Evolutionary conservation across 2,329 filamentous ascomycete genomes (phyloP).

Genomic region (Aaosphaeria pasadenensis): DNA sequence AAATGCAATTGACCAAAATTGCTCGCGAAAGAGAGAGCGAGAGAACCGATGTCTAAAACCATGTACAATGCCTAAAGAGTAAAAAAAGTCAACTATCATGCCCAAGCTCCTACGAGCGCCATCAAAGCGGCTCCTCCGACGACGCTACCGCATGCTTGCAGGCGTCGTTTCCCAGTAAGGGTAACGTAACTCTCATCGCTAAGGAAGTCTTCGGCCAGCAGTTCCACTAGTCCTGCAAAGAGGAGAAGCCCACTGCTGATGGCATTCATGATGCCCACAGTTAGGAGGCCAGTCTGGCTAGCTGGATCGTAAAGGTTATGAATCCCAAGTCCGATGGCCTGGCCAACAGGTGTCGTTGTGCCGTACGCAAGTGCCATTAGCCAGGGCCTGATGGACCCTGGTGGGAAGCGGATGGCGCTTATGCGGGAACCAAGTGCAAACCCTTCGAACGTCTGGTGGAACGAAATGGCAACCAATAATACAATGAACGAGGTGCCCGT

Average conservation of each 20-base stretch:
- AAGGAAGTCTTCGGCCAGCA: constrained; percentile 53
- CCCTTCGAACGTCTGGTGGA: constrained; percentile 70
- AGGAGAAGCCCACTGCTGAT: constrained; percentile 47
- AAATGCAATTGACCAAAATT: too few relatives aligned
- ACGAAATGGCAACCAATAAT: constrained; percentile 66
- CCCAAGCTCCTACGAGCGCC: constrained; percentile 67
- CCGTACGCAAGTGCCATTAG: constrained; percentile 63
- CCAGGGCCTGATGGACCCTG: constrained; percentile 71
- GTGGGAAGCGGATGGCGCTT: constrained; percentile 66
- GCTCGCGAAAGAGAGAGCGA: too few relatives aligned
- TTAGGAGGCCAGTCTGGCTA: constrained; percentile 47
- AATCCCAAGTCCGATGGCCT: constrained; percentile 49
- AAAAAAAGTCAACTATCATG: constrained; percentile 30
- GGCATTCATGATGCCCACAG: constrained; percentile 51
- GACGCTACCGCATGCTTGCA: constrained; percentile 62
- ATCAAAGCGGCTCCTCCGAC: constrained; percentile 60
- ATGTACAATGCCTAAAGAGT: too few relatives aligned
- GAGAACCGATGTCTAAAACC: too few relatives aligned
- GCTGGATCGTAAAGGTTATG: constrained; percentile 51
- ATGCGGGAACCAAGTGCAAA: constrained; percentile 70
- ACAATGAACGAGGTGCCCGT: constrained; percentile 63
- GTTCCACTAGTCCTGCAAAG: constrained; percentile 50
- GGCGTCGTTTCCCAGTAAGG: constrained; percentile 55
- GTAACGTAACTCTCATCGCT: constrained; percentile 63
- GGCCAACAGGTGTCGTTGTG: constrained; percentile 52